These are phyloP conservation scores for Phytophthora sojae DNA, from an alignment of 352 stramenopile genomes.

Conservation along the genomic window DNA sequence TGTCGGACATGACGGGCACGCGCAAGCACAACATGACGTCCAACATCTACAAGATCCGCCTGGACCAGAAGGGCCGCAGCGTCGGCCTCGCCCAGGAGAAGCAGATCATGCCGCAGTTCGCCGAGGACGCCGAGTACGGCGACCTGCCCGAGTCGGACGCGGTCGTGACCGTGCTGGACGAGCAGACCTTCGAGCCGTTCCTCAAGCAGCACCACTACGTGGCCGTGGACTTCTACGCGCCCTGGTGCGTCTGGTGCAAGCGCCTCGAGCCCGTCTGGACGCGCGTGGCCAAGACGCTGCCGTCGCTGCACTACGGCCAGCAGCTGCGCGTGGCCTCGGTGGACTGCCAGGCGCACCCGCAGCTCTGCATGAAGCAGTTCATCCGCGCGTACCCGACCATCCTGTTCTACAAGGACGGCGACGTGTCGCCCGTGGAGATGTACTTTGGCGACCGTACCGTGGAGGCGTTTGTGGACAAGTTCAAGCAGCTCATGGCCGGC, in stretches of 20 bases:
- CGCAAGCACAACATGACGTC: conserved; percentile 98
- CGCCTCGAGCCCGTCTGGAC: conserved; percentile 96
- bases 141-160: conserved; percentile 83
- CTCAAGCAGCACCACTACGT: conserved; percentile 95
- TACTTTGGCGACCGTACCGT: conserved; percentile 97
- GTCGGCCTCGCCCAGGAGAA: conserved; percentile 92
- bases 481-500: conserved; percentile 88
- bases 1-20: conserved; percentile 97
- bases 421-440: conserved; percentile 93
- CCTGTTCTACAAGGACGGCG: conserved; percentile 95
- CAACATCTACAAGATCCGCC: conserved; percentile 97
- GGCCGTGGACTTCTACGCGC: conserved; percentile 97
- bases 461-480: conserved; percentile 91
- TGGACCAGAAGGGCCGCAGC: conserved; percentile 86
- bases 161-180: conserved; percentile 75
- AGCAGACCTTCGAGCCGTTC: conserved; percentile 93
- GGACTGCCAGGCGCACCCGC: conserved; percentile 94
- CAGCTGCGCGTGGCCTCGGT: conserved; percentile 88
- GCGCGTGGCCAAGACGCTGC: conserved; percentile 93
- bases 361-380: conserved; percentile 95
- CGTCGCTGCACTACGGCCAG: conserved; percentile 85
- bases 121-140: conserved; percentile 69
- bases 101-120: conserved; percentile 77
- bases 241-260: conserved; percentile 98
- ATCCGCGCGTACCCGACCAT: conserved; percentile 98